A percentile compares a stretch with the other conserved stretches of the same genome.
These are phyloP conservation scores for Nakaseomyces kungkrabaensis DNA, from an alignment of 1,139 yeast species.

Conservation along the genomic window DNA sequence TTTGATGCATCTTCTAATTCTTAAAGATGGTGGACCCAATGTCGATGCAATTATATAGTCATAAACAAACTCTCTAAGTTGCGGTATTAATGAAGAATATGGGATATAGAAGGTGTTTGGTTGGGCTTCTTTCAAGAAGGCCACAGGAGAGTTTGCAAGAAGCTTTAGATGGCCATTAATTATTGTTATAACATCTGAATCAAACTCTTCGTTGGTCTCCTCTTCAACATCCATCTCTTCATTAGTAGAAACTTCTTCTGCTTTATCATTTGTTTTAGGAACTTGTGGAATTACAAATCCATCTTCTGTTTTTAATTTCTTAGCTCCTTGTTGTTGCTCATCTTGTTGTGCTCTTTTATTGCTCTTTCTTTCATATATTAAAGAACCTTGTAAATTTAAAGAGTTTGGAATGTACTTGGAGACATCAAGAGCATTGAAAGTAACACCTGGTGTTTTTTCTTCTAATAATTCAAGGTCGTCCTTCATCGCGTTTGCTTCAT, in stretches of 20 bases:
- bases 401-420: constrained; percentile 37
- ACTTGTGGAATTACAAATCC: constrained; percentile 24
- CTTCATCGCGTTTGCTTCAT: constrained; percentile 35
- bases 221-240: constrained; percentile 14
- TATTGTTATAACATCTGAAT: constrained; percentile 27
- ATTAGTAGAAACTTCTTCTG: constrained; percentile 9
- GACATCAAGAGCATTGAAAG: constrained; percentile 47
- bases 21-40: constrained; percentile 46
- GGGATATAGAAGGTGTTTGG: constrained; percentile 40
- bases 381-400: constrained; percentile 36
- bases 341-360: constrained; percentile 16
- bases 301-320: constrained; percentile 38
- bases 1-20: constrained; percentile 60
- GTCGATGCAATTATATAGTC: constrained; percentile 53
- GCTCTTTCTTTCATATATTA: constrained; percentile 30
- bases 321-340: constrained; percentile 11
- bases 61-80: constrained; percentile 45
- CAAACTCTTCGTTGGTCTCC: constrained; percentile 15
- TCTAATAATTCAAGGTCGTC: constrained; percentile 25
- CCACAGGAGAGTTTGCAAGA: constrained; percentile 35
- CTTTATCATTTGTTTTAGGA: constrained; percentile 8
- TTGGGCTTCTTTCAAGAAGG: constrained; percentile 39
- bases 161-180: constrained; percentile 42
- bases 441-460: constrained; percentile 26
- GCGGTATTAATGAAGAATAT: constrained; percentile 34